These are phyloP conservation scores for Nicotiana tabacum DNA, from an alignment of 257 asterid species.

Conservation along the genomic window DNA sequence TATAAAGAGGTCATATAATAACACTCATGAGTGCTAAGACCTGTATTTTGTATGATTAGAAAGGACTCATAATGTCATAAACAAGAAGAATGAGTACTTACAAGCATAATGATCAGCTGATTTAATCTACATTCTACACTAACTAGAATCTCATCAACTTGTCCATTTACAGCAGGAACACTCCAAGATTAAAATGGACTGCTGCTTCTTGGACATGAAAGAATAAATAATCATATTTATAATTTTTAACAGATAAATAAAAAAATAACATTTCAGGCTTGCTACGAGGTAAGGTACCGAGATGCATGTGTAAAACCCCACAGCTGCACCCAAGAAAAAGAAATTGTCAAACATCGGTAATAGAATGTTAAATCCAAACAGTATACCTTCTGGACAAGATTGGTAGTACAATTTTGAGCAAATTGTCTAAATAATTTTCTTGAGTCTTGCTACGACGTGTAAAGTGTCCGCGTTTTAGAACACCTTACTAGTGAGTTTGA, in stretches of 20 bases:
- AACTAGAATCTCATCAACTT: not conserved
- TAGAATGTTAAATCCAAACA: not conserved
- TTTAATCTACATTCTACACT: not conserved
- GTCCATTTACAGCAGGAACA: not conserved
- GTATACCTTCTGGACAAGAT: not conserved
- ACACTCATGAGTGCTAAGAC: not conserved
- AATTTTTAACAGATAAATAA: not conserved
- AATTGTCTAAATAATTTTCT: not conserved
- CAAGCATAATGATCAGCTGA: not conserved
- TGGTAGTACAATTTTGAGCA: not conserved
- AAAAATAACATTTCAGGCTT: not conserved
- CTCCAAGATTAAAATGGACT: not conserved
- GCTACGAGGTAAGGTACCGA: slow-evolving; percentile 33
- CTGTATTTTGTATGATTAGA: not conserved
- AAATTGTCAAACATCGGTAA: not conserved
- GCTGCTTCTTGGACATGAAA: not conserved
- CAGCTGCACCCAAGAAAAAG: slow-evolving; percentile 46
- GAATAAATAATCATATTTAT: not conserved
- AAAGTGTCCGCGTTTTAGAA: not conserved
- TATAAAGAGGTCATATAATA: not conserved
- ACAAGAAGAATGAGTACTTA: not conserved
- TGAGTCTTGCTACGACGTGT: not conserved
- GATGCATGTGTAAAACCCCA: slow-evolving; percentile 93
- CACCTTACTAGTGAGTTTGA: not conserved
- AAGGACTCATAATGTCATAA: not conserved